Conservation (phyloP, 352 stramenopile species). For the Phytopythium oedochilum region DNA sequence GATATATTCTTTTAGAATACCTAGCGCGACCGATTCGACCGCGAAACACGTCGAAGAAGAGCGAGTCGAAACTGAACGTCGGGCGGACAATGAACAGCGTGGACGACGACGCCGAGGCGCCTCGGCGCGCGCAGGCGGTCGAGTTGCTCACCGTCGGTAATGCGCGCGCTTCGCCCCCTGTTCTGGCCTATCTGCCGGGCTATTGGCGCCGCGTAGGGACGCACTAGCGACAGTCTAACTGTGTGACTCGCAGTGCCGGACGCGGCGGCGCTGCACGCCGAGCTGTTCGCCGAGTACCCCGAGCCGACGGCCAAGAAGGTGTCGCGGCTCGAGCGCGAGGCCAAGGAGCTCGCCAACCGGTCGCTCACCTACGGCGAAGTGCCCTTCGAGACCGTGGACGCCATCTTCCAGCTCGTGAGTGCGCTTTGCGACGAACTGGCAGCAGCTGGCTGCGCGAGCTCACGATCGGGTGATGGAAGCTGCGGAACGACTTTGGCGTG, state of each 20-base stretch:
- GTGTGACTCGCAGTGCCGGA: constrained; percentile 31
- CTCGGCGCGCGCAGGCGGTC: constrained; percentile 1
- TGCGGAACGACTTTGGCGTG: constrained; percentile 52
- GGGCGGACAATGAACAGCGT: background rate
- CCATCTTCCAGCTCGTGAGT: constrained; percentile 52
- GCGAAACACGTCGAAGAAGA: too few species aligned
- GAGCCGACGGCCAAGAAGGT: constrained; percentile 49
- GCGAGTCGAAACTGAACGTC: background rate
- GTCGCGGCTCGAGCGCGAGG: constrained; percentile 58
- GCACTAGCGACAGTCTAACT: background rate
- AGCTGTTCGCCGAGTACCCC: constrained; percentile 45
- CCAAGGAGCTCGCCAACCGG: constrained; percentile 54
- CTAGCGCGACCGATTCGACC: background rate
- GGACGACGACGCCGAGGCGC: background rate
- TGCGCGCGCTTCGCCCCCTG: background rate
- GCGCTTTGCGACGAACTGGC: too few species aligned
- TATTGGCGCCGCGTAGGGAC: background rate
- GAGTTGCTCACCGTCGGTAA: constrained; percentile 7
- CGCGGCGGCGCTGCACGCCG: constrained; percentile 26
- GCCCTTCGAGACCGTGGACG: constrained; percentile 45
- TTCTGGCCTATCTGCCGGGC: background rate
- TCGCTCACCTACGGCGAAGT: constrained; percentile 69
- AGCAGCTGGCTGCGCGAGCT: too few species aligned
- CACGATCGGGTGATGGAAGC: constrained; percentile 19
- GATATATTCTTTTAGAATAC: background rate